Conservation (phyloP, 192 early-diverging fungal species). For the Allomyces javanicus region DNA sequence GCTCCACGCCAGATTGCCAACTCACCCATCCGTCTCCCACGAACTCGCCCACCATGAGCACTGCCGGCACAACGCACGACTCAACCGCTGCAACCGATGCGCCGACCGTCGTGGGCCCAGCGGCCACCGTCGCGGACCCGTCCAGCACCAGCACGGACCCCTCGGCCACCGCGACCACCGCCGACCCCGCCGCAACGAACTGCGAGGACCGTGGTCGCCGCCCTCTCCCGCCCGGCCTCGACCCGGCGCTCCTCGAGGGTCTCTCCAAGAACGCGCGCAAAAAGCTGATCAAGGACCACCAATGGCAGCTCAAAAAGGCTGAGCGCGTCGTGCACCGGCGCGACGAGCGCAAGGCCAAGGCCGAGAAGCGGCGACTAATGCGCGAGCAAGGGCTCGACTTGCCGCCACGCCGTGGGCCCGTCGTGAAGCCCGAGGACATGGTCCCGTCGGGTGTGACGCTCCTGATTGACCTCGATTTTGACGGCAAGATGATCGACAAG, state of each 20-base stretch:
- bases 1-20: no score
- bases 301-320: slow-evolving; percentile 23
- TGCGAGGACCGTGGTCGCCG: no score
- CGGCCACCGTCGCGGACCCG: no score
- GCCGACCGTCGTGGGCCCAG: no score
- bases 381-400: slow-evolving; percentile 6
- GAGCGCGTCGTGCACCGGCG: slow-evolving; percentile 22
- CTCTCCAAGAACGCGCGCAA: slow-evolving; percentile 59
- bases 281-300: slow-evolving; percentile 37
- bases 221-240: slow-evolving; percentile 1
- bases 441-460: slow-evolving; percentile 27
- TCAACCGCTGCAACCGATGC: no score
- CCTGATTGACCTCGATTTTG: slow-evolving; percentile 64
- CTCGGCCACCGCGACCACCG: no score
- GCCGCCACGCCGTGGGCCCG: background rate
- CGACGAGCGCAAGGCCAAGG: slow-evolving; percentile 25
- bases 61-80: no score
- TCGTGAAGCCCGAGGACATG: background rate
- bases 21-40: no score
- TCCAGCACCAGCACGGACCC: no score
- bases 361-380: slow-evolving; percentile 23
- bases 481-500: slow-evolving; percentile 8
- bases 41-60: no score
- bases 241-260: slow-evolving; percentile 17
- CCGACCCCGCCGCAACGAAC: no score